Evolutionary conservation across 2,329 filamentous ascomycete species (phyloP), one percentile per base, ranked within the genome.

Genomic region (Xylaria sp.): DNA sequence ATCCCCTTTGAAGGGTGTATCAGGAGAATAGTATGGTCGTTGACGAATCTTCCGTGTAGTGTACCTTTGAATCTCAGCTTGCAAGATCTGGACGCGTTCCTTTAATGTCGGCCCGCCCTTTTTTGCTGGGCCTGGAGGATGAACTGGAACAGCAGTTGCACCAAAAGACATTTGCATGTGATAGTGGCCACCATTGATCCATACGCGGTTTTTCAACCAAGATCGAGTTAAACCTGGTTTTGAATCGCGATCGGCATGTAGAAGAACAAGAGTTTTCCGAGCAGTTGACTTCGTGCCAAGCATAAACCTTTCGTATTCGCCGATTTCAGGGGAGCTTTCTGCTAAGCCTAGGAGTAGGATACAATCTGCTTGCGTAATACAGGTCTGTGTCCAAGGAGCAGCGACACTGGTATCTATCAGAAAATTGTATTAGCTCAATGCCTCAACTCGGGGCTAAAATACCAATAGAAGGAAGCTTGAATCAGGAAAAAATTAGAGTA

Each of bases 61-160:
- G 77, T 97, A 99, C 77, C 97, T 98, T 76, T 98, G 95, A 22
- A 99, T 97, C 77, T 98, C 96, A 0, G 96, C 96, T 77, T 98
- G 96, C 3, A 99, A 79, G 5, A 96, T 94, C 78, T 99, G 95
- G 5, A 99, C 96, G 39, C 94, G 85, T 75, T 97, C 92, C 78
- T 97, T 98, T 67, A 99, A 82, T 0, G 91, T 93, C 4, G 91
- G 92, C 0, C 95, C 94, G 17, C 97, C 90, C 58, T 91, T 90
- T 73, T 93, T 93, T 1, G 88, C 86, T 15, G 90, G 54, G 7
- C 60, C 56, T 9, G 59, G 89, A 22, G 90, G 87, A 73, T 94
- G 90, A 0, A 92, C 88, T 2, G 94, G 92, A 70, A 97, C 90
- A 1, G 90, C 83, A 51, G 92, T 90, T 2, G 90, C 86, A 44